Evolutionary conservation across 2,329 filamentous ascomycete genomes (phyloP).

Genomic region (Aspergillus sp.): DNA sequence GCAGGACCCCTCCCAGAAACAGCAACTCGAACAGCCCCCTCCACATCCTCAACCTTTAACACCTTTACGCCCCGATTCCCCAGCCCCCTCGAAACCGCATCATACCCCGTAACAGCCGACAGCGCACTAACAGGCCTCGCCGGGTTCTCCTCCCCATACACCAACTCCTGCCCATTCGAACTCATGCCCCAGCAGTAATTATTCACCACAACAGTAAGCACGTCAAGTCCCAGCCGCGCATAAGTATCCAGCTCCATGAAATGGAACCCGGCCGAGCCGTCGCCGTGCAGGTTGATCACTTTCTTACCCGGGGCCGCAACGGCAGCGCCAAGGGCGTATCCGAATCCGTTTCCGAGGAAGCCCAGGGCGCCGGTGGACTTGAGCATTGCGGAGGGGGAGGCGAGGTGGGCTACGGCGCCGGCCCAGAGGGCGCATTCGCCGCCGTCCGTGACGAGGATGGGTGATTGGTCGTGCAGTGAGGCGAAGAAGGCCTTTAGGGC

Average conservation of each 20-base stretch:
- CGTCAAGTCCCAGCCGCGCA: conserved; percentile 39
- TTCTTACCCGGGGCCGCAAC: conserved; percentile 40
- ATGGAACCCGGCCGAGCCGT: conserved; percentile 48
- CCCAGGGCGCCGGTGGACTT: conserved; percentile 37
- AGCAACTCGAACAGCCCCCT: conserved; percentile 33
- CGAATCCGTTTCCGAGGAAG: conserved; percentile 50
- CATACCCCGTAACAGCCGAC: conserved; percentile 36
- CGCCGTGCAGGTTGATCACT: conserved; percentile 48
- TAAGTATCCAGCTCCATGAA: conserved; percentile 49
- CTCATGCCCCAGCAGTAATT: conserved; percentile 50
- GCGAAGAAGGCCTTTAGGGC: conserved; percentile 40
- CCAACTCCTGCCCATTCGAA: conserved; percentile 45
- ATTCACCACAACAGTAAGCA: conserved; percentile 47
- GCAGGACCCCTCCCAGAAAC: conserved; percentile 28
- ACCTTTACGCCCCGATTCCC: conserved; percentile 31
- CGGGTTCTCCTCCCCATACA: conserved; percentile 37
- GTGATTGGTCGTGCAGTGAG: conserved; percentile 28
- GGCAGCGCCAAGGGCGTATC: conserved; percentile 46
- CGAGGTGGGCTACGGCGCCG: conserved; percentile 40
- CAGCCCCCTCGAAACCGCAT: conserved; percentile 44
- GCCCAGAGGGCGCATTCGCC: conserved; percentile 30
- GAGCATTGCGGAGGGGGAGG: conserved; percentile 37
- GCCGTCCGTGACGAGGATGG: conserved; percentile 39
- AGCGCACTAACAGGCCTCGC: conserved; percentile 34
- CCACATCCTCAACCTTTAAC: conserved; percentile 28